phyloP scores from a whole-genome alignment of 805 yeast species.

The Starmerella davenportii region DNA sequence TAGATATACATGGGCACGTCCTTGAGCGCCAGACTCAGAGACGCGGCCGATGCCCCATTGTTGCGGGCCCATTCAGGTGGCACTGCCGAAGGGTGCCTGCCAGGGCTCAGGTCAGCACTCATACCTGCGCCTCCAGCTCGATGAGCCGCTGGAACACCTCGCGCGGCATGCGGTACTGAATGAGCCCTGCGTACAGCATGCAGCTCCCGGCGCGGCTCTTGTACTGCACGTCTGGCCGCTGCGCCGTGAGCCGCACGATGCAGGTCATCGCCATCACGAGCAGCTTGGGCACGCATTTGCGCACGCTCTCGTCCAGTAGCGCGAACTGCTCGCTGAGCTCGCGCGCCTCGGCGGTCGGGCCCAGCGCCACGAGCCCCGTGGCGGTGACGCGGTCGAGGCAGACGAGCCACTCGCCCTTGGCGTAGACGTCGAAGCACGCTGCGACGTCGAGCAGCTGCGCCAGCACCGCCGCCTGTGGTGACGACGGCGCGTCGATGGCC shows the following conservation, averaged over 20 bases:
- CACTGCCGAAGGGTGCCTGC: too few relatives aligned
- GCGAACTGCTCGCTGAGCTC: conserved; percentile 50
- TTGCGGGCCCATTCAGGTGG: too few relatives aligned
- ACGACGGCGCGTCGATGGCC: conserved; percentile 27
- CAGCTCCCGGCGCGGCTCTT: conserved; percentile 47
- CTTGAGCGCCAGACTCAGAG: too few relatives aligned
- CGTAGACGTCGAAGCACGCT: conserved; percentile 42
- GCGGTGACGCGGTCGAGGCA: conserved; percentile 38
- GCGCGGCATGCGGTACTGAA: conserved; percentile 79
- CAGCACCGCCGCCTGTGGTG: conserved; percentile 48
- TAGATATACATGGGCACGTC: too few relatives aligned
- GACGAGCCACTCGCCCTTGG: conserved; percentile 39
- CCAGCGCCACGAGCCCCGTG: conserved; percentile 50
- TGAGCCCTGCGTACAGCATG: conserved; percentile 89
- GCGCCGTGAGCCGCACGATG: conserved; percentile 32
- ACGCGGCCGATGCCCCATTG: too few relatives aligned
- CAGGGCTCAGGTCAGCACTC: too few relatives aligned
- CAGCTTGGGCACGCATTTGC: conserved; percentile 63
- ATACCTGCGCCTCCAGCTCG: conserved; percentile 13
- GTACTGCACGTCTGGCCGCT: conserved; percentile 4
- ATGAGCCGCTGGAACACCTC: conserved; percentile 18
- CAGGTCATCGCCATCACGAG: conserved; percentile 68
- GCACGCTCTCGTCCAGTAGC: conserved; percentile 46
- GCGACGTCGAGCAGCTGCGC: conserved; percentile 46
- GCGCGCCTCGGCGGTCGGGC: conserved; percentile 35